Conservation (phyloP, 2,329 filamentous ascomycete species). For the Fusarium austroafricanum region DNA sequence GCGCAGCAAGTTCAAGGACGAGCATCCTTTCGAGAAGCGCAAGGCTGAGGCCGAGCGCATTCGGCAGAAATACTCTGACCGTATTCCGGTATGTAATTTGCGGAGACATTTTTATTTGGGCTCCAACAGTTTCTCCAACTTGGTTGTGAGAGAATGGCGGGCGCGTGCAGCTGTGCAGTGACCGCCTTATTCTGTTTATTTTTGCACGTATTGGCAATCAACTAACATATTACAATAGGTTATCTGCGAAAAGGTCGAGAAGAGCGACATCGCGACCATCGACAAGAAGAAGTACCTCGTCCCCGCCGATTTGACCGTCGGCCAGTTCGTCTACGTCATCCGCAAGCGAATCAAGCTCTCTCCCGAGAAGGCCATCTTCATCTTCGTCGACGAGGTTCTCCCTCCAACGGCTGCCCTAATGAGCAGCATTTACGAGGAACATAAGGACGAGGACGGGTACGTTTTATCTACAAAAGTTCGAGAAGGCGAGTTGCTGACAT, state of each 20-base stretch:
- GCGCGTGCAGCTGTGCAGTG: slow-evolving; percentile 29
- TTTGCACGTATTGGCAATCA: slow-evolving; percentile 52
- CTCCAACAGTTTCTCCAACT: background rate
- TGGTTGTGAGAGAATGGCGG: slow-evolving; percentile 2
- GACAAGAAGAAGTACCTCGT: slow-evolving; percentile 99
- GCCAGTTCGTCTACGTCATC: slow-evolving; percentile 99
- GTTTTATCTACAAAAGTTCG: slow-evolving; percentile 39
- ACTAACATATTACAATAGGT: slow-evolving; percentile 92
- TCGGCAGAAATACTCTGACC: slow-evolving; percentile 98
- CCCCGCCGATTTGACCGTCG: slow-evolving; percentile 95
- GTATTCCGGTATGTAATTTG: slow-evolving; percentile 85
- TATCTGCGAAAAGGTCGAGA: slow-evolving; percentile 99
- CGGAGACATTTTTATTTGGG: slow-evolving; percentile 5
- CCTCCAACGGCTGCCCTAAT: slow-evolving; percentile 97
- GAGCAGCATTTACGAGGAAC: slow-evolving; percentile 99
- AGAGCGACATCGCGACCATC: slow-evolving; percentile 98
- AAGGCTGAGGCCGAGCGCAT: slow-evolving; percentile 99
- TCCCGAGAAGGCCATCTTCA: slow-evolving; percentile 99
- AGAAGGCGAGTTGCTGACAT: slow-evolving; percentile 30
- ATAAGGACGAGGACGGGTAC: slow-evolving; percentile 85
- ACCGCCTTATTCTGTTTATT: slow-evolving; percentile 25
- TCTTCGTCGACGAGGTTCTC: slow-evolving; percentile 98
- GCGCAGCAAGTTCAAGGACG: slow-evolving; percentile 99
- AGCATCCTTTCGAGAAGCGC: slow-evolving; percentile 99
- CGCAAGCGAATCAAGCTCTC: slow-evolving; percentile 99